Base-by-base conservation (phyloP, 2,329 filamentous ascomycete species). In the Fusarium buxicola region DNA sequence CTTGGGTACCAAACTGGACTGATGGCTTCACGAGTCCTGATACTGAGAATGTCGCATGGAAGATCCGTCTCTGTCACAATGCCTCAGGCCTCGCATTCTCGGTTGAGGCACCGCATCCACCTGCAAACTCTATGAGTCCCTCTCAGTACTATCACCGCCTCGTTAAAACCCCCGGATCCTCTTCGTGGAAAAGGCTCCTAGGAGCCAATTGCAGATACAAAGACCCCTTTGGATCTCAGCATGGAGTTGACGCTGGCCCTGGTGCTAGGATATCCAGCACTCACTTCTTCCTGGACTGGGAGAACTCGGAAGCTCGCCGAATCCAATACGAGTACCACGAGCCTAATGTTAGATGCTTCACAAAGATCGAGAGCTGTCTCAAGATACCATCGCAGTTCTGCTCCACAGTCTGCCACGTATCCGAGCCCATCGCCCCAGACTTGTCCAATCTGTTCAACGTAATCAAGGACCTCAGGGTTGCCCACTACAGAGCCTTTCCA, bases 1-100 rank as follows among this genome's bases (percentile, higher is more conserved):
- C 65, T 1, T 68, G 65, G 65, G 60, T 65, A 8, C 65, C 65
- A 13, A 66, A 66, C 43, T 68, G 65, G 65, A 35, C 47, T 3
- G 65, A 65, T 21, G 55, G 50, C 5, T 65, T 66, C 43, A 32
- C 31, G 13, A 41, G 18, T 7, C 51, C 46, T 8, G 49, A 65
- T 24, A 30, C 48, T 7, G 34, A 46, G 7, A 48, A 24, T 12
- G 12, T 46, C 12, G 41, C 54, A 3, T 68, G 65, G 60, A 64
- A 48, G 39, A 58, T 66, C 31, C 63, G 65, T 2, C 43, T 66
- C 8, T 68, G 65, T n/a, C 63, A 66, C 30, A 68, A 66, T 16
- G 53, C 24, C 39, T 64, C 58, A 1, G 13, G 60, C 13, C 10
- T 64, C 1, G 27, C 7, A 0, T 59, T 67, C 12, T 24, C 39